Evolutionary conservation across 2,329 filamentous ascomycete genomes (phyloP), one percentile per base, ranked within the genome.

Genomic region (Alternaria hordeiaustralica): DNA sequence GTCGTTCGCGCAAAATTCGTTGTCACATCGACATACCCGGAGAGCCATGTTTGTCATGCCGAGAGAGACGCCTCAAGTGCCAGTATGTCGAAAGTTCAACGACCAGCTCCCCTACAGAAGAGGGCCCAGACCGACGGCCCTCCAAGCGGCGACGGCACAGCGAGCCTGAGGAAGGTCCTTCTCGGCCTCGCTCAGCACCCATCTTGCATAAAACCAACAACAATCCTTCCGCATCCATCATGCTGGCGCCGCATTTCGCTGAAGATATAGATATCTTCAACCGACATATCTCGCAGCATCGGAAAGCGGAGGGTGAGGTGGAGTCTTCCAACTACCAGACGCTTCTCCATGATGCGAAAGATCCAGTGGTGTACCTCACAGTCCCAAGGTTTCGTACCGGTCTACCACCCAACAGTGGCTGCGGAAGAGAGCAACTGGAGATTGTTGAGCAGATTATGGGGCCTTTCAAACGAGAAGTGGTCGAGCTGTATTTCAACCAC

Each of bases 361-460:
- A 81, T 51, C 77, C 80, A 5, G 76, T 82, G 7, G 74, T 82
- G 3, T 82, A 82, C 54, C 71, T 80, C 9, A 85, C 84, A 6
- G 83, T 87, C 4, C 84, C 85, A 10, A 78, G 84, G 43, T 82
- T 83, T 55, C 81, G 85, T 55, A 82, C 83, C 60, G 85, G 85
- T 6, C 62, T 81, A n/a, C 74, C 71, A 11, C 73, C 73, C 3
- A 72, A 73, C 26, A 72, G 71, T 36, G 72, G 75, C 6, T 79
- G 80, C 12, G 81, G 81, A 4, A 75, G 70, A 50, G 74, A 75
- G 53, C 80, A 83, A 57, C 68, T 78, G 6, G 80, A 82, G 53
- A 78, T 82, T 46, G 70, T 82, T 11, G 79, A 82, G 60, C 78
- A 82, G 56, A 74, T 82, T 9, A 73, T 82, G 47, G 79, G 80